Evolutionary conservation across 768 basidiomycete species (phyloP), one percentile per base, ranked within the genome.

Genomic region (Tulasnella sp.): DNA sequence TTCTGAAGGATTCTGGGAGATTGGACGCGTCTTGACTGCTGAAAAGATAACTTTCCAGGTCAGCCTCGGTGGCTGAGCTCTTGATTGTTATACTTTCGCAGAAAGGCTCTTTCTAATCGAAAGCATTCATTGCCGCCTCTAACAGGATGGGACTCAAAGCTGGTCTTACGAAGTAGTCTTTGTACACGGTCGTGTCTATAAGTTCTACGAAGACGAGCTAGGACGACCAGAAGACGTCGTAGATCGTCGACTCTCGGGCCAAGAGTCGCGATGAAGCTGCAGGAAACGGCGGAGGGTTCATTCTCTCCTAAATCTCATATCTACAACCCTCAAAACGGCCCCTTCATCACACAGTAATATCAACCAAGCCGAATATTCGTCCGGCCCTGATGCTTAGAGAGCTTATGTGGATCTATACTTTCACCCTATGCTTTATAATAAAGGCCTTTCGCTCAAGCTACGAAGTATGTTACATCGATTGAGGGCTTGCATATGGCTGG

Each of bases 1-100:
- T 34, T 49, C 46, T 31, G 49, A 59, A n/a, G 57, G 57, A 29
- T 59, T 49, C 57, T 59, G 57, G 57, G 57, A 59, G 49, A 59
- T 41, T 7, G 57, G 57, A 10, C 57, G 57, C 49, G 57, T 59
- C 3, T n/a, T 49, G 19, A 19, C 21, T 41, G 21, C 30, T 25
- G 46, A 59, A 51, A 17, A 34, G 19, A 34, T 59, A 22, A 51
- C 27, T 4, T n/a, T 10, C 22, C 48, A 30, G 27, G 57, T 59
- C 19, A 17, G 57, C 34, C 17, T 53, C 34, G 41, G 19, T 24
- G 41, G 25, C 43, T 24, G 29, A 51, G 29, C 29, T 34, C 49
- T 51, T 41, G 12, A 43, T n/a, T 12, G 42, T 25, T 38, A 54
- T 27, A 41, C 42, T 41, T 54, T 15, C 17, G 31, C 25, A 41